Conservation (phyloP, 305 asterid species). For the Solanum hybrid region DNA sequence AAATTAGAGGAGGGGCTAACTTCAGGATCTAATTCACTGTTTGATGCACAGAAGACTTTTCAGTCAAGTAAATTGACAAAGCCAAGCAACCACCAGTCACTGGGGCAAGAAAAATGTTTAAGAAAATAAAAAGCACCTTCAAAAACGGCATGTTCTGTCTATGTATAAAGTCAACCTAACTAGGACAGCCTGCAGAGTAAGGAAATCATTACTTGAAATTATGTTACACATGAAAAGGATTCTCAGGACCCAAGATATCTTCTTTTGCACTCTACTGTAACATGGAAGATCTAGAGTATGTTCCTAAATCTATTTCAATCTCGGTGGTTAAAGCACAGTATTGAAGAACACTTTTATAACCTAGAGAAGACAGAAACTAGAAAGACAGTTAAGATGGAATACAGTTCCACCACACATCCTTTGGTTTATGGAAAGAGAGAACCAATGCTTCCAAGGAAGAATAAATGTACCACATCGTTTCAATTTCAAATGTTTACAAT, state of each 20-base stretch:
- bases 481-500: not conserved
- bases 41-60: not conserved
- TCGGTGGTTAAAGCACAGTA: not conserved
- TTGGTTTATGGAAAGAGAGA: not conserved
- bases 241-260: not conserved
- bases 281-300: not conserved
- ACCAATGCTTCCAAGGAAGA: not conserved
- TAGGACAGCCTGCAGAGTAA: not conserved
- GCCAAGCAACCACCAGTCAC: not conserved
- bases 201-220: not conserved
- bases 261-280: not conserved
- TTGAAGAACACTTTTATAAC: not conserved
- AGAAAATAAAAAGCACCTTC: not conserved
- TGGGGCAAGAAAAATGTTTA: not conserved
- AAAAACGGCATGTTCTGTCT: not conserved
- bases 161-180: not conserved
- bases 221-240: not conserved
- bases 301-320: not conserved
- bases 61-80: not conserved
- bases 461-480: not conserved
- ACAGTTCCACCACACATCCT: not conserved
- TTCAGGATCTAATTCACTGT: not conserved
- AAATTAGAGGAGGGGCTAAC: not conserved
- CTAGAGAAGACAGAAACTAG: not conserved
- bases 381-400: not conserved